Base-by-base conservation (phyloP, 2,329 filamentous ascomycete species). In the Aspergillus tubingensis region DNA sequence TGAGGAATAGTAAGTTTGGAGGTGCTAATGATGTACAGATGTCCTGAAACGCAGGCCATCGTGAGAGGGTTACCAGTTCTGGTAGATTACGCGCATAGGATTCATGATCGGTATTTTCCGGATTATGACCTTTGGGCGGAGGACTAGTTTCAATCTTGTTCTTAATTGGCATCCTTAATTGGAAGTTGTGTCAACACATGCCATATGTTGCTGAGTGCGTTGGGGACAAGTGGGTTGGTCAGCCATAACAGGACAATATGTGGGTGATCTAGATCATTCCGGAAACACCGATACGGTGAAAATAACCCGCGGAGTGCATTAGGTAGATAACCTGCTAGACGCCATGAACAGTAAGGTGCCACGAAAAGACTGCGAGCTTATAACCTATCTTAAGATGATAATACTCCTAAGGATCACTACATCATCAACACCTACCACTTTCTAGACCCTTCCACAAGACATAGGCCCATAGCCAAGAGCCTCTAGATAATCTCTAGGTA, bases 91-190 rank as follows among this genome's bases (percentile, higher is more conserved):
- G 85, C 83, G 3, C 67, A 67, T 39, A 78, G 82, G 58, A 86
- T 89, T 44, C 85, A 87, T 67, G 72, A 79, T 50, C 60, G 62
- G 4, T 87, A 85, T 66, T 88, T 89, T 64, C 78, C 83, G 0
- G 85, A 88, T 38, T 88, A 88, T 32, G 25, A 50, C n/a, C 7
- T 50, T 17, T 50, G 47, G 47, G 25, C 10, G 4, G 19, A 44
- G 10, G 2, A 13, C 1, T 44, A 21, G 8, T 6, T 10, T 8
- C 17, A 19, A 17, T 1, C 6, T 21, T 8, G 8, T 19, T 8
- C 4, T 6, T 17, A 6, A 11, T 43, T 7, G 8, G 8, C 8
- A 21, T 19, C 17, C 8, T 36, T 5, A 13, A 36, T 5, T 36
- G 10, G 32, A 3, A 15, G 11, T 36, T 15, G 11, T 30, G 27